Base-by-base conservation (phyloP, 768 basidiomycete species). In the Xanthoconium purpureum region DNA sequence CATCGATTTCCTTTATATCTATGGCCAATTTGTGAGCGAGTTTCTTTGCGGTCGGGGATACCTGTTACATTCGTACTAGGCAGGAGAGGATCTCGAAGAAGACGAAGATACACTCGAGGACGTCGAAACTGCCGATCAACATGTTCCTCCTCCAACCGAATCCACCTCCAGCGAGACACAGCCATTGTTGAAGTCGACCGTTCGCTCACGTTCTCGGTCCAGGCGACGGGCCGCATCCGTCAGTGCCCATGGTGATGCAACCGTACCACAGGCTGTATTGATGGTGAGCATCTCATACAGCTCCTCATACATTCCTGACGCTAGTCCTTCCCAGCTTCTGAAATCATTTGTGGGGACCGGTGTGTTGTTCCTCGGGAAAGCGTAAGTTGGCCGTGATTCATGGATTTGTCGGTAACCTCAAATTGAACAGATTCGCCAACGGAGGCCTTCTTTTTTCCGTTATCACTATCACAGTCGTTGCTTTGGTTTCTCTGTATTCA, bases 341-440 rank as follows among this genome's bases (percentile, higher is more conserved):
- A 98, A 98, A 73, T 85, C 89, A 1, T 98, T 98, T 64, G 85
- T 98, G 46, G 96, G 96, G 20, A 98, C 96, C 14, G 96, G 96
- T 15, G 89, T 99, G 11, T 71, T 99, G 36, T 98, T 99, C 76
- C 81, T 99, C 29, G 97, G 94, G 50, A 96, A 92, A 75, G 97
- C 87, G 89, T 94, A 71, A 65, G 47, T 61, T 28, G 10, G 18
- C 47, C 14, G 40, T 17, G 32, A 35, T 49, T 39, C 18, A 13
- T 24, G 42, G 47, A 3, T 53, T 42, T 11, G 20, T 57, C 39
- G 5, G 14, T 57, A 29, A 61, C 51, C 5, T 50, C 61, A 33
- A 39, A 38, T 13, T 10, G 1, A 47, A 56, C 48, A 94, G 93
- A 50, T 99, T 99, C 77, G 87, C 85, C 76, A 99, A 98, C 59